Conservation (phyloP, 2,329 filamentous ascomycete genomes). For the Fusarium zealandicum region DNA sequence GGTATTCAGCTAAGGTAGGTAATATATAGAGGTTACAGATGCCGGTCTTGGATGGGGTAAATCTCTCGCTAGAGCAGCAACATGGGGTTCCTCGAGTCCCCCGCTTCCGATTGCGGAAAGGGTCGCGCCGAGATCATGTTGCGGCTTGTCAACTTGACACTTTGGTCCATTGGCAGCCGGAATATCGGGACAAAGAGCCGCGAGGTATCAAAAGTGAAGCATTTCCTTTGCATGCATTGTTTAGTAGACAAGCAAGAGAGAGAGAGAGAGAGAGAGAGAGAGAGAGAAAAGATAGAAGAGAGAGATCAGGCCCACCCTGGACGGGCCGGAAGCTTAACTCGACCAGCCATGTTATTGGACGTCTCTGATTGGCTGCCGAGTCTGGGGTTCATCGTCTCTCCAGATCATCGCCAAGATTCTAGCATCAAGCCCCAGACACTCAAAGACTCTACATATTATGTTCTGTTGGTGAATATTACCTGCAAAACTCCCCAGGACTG, state of each 20-base stretch:
- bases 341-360: not conserved
- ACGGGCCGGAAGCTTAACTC: conserved; percentile 13
- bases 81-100: not conserved
- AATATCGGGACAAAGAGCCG: no score
- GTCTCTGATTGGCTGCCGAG: conserved; percentile 3
- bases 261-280: no score
- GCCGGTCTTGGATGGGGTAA: no score
- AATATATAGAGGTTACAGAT: no score
- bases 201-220: not conserved
- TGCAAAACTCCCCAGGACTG: no score
- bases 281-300: no score
- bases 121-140: not conserved
- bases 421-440: not conserved
- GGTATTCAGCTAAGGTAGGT: no score
- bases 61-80: no score
- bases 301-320: not conserved
- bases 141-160: not conserved
- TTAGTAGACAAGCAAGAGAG: no score
- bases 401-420: conserved; percentile 10
- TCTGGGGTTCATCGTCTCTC: conserved; percentile 5
- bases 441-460: not conserved
- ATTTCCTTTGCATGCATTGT: no score
- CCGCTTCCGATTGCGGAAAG: not conserved
- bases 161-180: no score
- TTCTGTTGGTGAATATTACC: no score